These are phyloP conservation scores for Corymbia calophylla DNA, from an alignment of 441 rosid genomes.

Conservation along the genomic window DNA sequence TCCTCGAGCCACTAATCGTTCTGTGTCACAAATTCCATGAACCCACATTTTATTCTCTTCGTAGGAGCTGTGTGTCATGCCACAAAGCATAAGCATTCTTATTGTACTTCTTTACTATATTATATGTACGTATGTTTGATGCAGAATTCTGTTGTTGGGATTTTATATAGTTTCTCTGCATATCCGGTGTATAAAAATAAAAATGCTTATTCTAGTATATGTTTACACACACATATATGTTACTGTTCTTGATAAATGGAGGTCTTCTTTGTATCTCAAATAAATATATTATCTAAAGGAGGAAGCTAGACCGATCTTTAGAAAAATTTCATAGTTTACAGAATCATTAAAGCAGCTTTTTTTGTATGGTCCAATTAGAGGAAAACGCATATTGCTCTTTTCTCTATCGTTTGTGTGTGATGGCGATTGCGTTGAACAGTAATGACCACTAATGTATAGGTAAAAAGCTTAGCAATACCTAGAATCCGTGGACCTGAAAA, in stretches of 20 bases:
- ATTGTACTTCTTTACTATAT: neutral
- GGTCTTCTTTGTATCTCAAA: neutral
- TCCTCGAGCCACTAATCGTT: neutral
- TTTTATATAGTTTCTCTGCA: neutral
- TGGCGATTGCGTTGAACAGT: neutral
- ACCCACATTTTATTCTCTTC: neutral
- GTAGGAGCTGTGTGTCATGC: neutral
- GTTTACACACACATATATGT: neutral
- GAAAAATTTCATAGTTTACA: neutral
- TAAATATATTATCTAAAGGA: neutral
- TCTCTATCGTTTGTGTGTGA: neutral
- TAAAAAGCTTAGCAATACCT: neutral
- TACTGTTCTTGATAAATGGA: neutral
- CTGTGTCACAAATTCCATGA: neutral
- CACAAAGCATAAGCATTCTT: neutral
- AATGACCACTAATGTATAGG: neutral
- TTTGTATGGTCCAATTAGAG: neutral
- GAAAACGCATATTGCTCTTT: neutral
- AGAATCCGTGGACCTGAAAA: neutral
- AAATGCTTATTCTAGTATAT: neutral
- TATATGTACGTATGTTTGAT: neutral
- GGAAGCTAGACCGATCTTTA: neutral
- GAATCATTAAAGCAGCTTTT: neutral
- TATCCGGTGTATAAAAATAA: neutral
- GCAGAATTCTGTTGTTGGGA: neutral